These are phyloP conservation scores for Podospora pseudopauciseta DNA, from an alignment of 495 filamentous ascomycete species.

Conservation along the genomic window DNA sequence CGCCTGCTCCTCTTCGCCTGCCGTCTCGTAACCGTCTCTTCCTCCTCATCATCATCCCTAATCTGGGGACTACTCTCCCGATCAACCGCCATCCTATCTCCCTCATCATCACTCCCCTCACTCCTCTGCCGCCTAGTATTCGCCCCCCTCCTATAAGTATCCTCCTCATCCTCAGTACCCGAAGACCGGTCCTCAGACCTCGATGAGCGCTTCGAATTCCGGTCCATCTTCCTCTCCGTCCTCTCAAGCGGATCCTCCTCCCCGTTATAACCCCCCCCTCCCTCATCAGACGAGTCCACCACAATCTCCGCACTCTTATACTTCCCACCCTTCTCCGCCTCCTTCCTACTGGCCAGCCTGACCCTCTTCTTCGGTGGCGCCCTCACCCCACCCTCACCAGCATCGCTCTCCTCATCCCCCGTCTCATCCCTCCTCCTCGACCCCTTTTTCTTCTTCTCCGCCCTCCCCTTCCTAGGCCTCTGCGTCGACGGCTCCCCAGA, in stretches of 20 bases:
- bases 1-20: slow-evolving; percentile 34
- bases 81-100: slow-evolving; percentile 38
- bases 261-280: slow-evolving; percentile 40
- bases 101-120: slow-evolving; percentile 27
- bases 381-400: slow-evolving; percentile 23
- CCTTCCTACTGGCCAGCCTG: slow-evolving; percentile 56
- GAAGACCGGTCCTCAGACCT: slow-evolving; percentile 11
- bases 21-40: slow-evolving; percentile 28
- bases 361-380: slow-evolving; percentile 57
- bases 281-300: slow-evolving; percentile 59
- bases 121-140: slow-evolving; percentile 25
- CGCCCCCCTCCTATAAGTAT: slow-evolving; percentile 23
- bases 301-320: slow-evolving; percentile 81
- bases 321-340: slow-evolving; percentile 43
- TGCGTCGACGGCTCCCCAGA: slow-evolving; percentile 16
- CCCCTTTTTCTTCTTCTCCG: slow-evolving; percentile 21
- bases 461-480: slow-evolving; percentile 11
- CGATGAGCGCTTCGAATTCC: slow-evolving; percentile 11
- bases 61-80: slow-evolving; percentile 21
- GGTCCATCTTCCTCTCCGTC: slow-evolving; percentile 39
- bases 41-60: slow-evolving; percentile 36
- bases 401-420: slow-evolving; percentile 36
- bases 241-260: slow-evolving; percentile 35
- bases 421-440: slow-evolving; percentile 4
- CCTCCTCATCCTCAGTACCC: slow-evolving; percentile 23